These are phyloP conservation scores for Acacia confusa DNA, from an alignment of 306 rosid species.

Conservation along the genomic window DNA sequence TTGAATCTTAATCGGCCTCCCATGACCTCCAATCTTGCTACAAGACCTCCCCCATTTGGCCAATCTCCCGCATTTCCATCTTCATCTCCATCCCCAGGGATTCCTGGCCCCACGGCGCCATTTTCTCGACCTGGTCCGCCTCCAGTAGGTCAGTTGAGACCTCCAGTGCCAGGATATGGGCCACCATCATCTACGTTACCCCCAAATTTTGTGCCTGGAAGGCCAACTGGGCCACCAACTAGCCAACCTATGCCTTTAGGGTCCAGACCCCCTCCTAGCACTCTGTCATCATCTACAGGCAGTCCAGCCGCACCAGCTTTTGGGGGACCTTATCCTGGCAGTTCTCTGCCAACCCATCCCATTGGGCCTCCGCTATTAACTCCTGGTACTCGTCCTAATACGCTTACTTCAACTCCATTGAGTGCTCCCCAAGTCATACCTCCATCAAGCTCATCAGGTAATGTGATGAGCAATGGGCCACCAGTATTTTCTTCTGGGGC, in stretches of 20 bases:
- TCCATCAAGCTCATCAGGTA: slow-evolving; percentile 37
- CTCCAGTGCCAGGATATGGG: slow-evolving; percentile 54
- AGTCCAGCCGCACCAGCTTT: slow-evolving; percentile 41
- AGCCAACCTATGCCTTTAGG: slow-evolving; percentile 44
- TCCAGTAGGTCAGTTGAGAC: slow-evolving; percentile 51
- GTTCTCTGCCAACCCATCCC: slow-evolving; percentile 50
- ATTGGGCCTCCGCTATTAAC: slow-evolving; percentile 33
- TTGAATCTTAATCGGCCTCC: slow-evolving; percentile 83
- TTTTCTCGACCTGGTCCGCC: slow-evolving; percentile 82
- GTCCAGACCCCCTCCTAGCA: slow-evolving; percentile 58
- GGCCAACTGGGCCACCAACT: slow-evolving; percentile 50
- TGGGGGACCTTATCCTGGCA: slow-evolving; percentile 47
- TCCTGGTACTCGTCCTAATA: slow-evolving; percentile 53
- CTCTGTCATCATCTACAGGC: slow-evolving; percentile 43
- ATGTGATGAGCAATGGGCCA: slow-evolving; percentile 75
- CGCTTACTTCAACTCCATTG: slow-evolving; percentile 46
- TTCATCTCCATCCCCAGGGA: slow-evolving; percentile 47
- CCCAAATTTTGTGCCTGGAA: slow-evolving; percentile 37
- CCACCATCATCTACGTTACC: slow-evolving; percentile 48
- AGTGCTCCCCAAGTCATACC: slow-evolving; percentile 37
- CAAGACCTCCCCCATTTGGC: slow-evolving; percentile 76
- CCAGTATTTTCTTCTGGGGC: slow-evolving; percentile 56
- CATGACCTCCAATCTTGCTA: slow-evolving; percentile 55
- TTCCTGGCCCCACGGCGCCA: slow-evolving; percentile 48
- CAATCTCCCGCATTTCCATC: slow-evolving; percentile 63